phyloP scores from a whole-genome alignment of 192 early-diverging fungal genomes.

The Entomortierella parvispora region DNA sequence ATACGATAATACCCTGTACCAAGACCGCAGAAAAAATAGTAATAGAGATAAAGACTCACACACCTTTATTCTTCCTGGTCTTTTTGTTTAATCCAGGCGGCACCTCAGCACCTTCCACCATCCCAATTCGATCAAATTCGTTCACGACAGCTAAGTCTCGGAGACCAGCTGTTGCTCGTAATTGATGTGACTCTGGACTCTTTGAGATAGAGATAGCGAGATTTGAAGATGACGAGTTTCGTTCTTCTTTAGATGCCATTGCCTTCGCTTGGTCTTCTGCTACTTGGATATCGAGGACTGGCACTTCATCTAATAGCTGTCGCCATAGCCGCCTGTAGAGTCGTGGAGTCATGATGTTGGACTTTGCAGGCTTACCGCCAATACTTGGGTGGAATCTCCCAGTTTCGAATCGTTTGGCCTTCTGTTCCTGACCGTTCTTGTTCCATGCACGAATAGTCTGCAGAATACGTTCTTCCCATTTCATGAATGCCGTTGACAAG shows the following conservation, averaged over 20 bases:
- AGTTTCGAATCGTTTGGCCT: constrained; percentile 5
- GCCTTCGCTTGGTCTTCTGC: not conserved
- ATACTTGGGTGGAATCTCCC: constrained; percentile 31
- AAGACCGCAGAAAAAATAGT: too few species aligned
- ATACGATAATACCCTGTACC: not conserved
- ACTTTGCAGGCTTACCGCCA: constrained; percentile 36
- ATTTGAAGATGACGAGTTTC: not conserved
- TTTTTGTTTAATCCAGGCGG: constrained; percentile 7
- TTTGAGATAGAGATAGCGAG: constrained; percentile 14
- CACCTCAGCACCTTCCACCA: not conserved
- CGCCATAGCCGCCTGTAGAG: constrained; percentile 48
- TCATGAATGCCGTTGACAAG: too few species aligned
- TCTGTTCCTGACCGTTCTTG: constrained; percentile 12
- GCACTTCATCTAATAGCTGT: constrained; percentile 24
- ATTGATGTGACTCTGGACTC: constrained; percentile 14
- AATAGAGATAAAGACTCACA: too few species aligned
- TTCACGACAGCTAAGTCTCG: constrained; percentile 18
- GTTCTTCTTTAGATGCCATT: not conserved
- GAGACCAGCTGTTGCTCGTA: constrained; percentile 1
- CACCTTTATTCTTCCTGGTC: not conserved
- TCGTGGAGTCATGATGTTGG: constrained; percentile 17
- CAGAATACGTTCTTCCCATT: constrained; percentile 22
- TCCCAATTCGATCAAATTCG: constrained; percentile 37
- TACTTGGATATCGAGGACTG: constrained; percentile 16
- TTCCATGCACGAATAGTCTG: constrained; percentile 29